These are phyloP conservation scores for Phaffia rhodozyma DNA, from an alignment of 1,284 basidiomycete species.

Conservation along the genomic window DNA sequence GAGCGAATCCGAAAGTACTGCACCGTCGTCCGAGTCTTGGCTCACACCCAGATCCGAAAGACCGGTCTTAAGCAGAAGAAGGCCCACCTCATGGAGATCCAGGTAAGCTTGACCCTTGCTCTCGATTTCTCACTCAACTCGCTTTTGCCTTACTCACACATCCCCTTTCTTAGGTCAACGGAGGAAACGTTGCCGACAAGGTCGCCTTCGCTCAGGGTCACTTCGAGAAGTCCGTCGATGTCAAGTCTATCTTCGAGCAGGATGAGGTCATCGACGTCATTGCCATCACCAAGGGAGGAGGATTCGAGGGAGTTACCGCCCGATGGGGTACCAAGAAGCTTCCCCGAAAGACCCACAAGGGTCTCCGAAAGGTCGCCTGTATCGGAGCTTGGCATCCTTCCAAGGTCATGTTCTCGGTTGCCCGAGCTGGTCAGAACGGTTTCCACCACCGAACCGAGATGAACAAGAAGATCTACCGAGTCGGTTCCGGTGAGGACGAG, in stretches of 20 bases:
- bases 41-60: conserved; percentile 97
- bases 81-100: conserved; percentile 99
- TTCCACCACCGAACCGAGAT: conserved; percentile 97
- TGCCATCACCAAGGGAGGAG: conserved; percentile 98
- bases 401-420: conserved; percentile 99
- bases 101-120: conserved; percentile 33
- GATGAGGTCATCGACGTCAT: conserved; percentile 96
- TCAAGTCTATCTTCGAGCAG: conserved; percentile 69
- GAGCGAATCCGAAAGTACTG: conserved; percentile 99
- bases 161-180: conserved; percentile 54
- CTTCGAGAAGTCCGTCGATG: conserved; percentile 94
- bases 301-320: conserved; percentile 98
- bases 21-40: conserved; percentile 97
- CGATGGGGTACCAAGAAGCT: conserved; percentile 99
- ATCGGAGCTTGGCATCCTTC: conserved; percentile 99
- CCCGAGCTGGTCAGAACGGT: conserved; percentile 99
- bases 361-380: conserved; percentile 98
- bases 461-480: conserved; percentile 99
- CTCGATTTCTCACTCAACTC: not conserved
- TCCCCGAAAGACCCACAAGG: conserved; percentile 97
- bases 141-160: not conserved
- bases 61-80: conserved; percentile 98
- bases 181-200: conserved; percentile 93
- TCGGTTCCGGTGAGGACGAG: conserved; percentile 69
- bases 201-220: conserved; percentile 89